Evolutionary conservation across 495 filamentous ascomycete species (phyloP).

Genomic region (Hyaloscypha variabilis): DNA sequence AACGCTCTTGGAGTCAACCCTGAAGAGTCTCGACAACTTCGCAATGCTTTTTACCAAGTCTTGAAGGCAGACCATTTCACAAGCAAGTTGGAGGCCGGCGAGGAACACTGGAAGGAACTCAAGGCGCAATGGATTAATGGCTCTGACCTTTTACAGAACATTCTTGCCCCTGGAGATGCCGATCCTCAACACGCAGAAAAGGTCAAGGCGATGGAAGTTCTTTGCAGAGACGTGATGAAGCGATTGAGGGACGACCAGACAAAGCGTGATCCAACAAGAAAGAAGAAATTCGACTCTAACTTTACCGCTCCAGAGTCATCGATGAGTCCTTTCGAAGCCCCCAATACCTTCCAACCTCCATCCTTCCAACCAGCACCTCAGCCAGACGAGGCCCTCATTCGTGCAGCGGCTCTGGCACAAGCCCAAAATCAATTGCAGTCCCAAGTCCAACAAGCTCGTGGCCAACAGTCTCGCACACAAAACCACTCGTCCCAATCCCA

Average conservation of each 20-base stretch:
- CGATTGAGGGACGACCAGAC: conserved; percentile 69
- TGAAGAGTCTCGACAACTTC: conserved; percentile 65
- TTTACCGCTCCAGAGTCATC: conserved; percentile 16
- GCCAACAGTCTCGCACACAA: not conserved
- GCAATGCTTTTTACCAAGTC: conserved; percentile 66
- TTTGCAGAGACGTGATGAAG: conserved; percentile 77
- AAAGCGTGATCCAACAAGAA: conserved; percentile 57
- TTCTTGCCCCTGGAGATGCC: conserved; percentile 55
- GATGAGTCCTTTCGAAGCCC: conserved; percentile 6
- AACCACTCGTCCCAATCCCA: conserved; percentile 32
- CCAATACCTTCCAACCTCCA: conserved; percentile 32
- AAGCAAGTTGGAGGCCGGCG: conserved; percentile 71
- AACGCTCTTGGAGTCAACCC: conserved; percentile 73
- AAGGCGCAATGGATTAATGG: conserved; percentile 68
- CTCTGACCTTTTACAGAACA: conserved; percentile 57
- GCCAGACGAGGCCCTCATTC: conserved; percentile 34
- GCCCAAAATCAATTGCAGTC: conserved; percentile 24
- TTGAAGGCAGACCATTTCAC: conserved; percentile 71
- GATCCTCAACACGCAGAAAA: conserved; percentile 60
- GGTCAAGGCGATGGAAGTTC: conserved; percentile 66
- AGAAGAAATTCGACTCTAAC: conserved; percentile 42
- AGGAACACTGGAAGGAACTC: conserved; percentile 71
- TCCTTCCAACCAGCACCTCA: conserved; percentile 26
- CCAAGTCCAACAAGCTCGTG: not conserved
- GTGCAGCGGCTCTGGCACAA: conserved; percentile 30